These are phyloP conservation scores for Guyanaporus albipodus DNA, from an alignment of 768 basidiomycete genomes.

Conservation along the genomic window DNA sequence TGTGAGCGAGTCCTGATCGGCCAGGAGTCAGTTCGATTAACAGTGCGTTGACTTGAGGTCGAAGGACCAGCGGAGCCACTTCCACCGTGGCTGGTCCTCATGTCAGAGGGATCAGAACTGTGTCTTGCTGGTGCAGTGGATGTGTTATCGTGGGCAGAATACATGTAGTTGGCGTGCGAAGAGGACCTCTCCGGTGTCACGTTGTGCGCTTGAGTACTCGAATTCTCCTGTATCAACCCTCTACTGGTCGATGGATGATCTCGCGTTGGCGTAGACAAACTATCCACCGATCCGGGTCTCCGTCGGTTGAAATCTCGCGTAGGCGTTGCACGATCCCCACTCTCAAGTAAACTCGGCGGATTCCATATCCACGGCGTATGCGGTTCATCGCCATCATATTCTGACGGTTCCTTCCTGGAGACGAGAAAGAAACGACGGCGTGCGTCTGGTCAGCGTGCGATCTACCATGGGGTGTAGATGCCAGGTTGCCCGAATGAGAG, in stretches of 20 bases:
- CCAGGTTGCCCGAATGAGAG: neutral
- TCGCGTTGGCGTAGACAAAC: conserved; percentile 17
- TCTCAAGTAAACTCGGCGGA: conserved; percentile 41
- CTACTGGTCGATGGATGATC: conserved; percentile 21
- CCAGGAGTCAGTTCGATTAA: conserved; percentile 14
- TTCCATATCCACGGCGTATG: conserved; percentile 78
- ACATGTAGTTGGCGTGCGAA: conserved; percentile 14
- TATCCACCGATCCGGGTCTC: conserved; percentile 22
- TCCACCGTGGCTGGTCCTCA: conserved; percentile 7
- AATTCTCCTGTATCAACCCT: conserved; percentile 11
- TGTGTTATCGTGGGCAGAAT: conserved; percentile 17
- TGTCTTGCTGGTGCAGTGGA: conserved; percentile 22
- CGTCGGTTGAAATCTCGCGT: conserved; percentile 27
- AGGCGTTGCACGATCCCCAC: conserved; percentile 26
- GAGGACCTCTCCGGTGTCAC: conserved; percentile 25
- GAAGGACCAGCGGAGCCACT: conserved; percentile 15
- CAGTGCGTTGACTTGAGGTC: conserved; percentile 13
- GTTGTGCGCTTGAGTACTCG: conserved; percentile 10
- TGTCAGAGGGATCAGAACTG: conserved; percentile 21
- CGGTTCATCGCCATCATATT: conserved; percentile 34
- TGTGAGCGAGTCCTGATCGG: conserved; percentile 22
- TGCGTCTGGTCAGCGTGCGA: conserved; percentile 9
- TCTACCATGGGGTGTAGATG: neutral
- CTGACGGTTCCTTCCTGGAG: conserved; percentile 29
- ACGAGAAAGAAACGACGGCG: neutral